A percentile compares a stretch with the other conserved stretches of the same genome.
Conservation (phyloP, 306 rosid species). For the Quercus rubra region DNA sequence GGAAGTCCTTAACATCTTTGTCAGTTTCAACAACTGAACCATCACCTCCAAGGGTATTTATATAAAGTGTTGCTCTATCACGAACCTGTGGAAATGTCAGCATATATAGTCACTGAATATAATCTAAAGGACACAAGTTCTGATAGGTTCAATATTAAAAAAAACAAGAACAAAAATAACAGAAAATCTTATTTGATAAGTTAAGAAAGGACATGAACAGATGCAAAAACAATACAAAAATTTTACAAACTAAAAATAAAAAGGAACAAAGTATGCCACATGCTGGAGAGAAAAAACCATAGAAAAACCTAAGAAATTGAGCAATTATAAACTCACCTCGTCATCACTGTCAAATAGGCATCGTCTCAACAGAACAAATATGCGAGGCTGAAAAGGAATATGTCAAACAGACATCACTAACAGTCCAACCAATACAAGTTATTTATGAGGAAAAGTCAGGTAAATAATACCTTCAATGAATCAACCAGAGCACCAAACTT, state of each 20-base stretch:
- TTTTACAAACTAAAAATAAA: not conserved
- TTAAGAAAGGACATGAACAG: not conserved
- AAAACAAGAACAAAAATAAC: not conserved
- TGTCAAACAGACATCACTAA: conserved; percentile 19
- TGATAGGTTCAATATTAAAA: not conserved
- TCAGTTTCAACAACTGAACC: conserved; percentile 70
- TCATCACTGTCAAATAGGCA: conserved; percentile 95
- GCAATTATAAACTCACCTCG: conserved; percentile 57
- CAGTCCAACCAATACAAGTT: conserved; percentile 13
- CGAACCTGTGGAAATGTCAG: conserved; percentile 67
- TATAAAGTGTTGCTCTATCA: conserved; percentile 94
- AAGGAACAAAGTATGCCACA: not conserved
- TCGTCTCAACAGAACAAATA: conserved; percentile 76
- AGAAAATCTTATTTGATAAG: not conserved
- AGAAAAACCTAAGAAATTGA: not conserved
- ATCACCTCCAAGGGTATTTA: conserved; percentile 82
- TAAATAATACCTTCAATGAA: conserved; percentile 59
- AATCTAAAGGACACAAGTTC: conserved; percentile 7
- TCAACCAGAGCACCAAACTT: conserved; percentile 95
- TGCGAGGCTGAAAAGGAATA: conserved; percentile 69
- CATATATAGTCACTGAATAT: not conserved
- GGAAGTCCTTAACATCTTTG: conserved; percentile 61
- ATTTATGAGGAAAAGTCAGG: conserved; percentile 2
- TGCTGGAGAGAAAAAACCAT: not conserved
- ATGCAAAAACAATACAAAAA: not conserved